Evolutionary conservation across 2,329 filamentous ascomycete genomes (phyloP).

Genomic region (Phialemonium atrogriseum): DNA sequence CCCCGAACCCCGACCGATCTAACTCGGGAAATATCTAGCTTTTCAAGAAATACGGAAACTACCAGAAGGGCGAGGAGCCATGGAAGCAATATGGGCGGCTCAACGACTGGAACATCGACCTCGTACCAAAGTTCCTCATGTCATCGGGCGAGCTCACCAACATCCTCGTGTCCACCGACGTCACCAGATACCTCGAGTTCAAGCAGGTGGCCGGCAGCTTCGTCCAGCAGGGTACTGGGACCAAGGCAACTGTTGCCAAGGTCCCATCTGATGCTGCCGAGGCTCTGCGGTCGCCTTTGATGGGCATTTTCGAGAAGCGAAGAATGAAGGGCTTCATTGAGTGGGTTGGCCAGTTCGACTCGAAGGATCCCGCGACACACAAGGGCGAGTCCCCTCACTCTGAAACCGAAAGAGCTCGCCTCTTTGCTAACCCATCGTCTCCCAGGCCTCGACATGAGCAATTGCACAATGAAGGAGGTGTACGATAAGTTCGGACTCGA

Average conservation of each 20-base stretch:
- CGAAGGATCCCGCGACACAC: conserved; percentile 75
- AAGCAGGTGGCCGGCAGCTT: conserved; percentile 93
- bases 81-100: conserved; percentile 96
- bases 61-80: conserved; percentile 68
- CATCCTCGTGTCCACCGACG: conserved; percentile 93
- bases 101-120: conserved; percentile 99
- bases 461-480: conserved; percentile 91
- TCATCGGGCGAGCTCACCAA: conserved; percentile 97
- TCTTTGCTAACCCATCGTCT: neutral
- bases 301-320: conserved; percentile 97
- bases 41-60: conserved; percentile 95
- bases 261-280: conserved; percentile 89
- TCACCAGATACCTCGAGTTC: conserved; percentile 83
- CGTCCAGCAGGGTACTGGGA: conserved; percentile 78
- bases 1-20: conserved; percentile 1
- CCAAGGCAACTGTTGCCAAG: conserved; percentile 89
- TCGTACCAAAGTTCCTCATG: conserved; percentile 98
- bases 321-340: conserved; percentile 94
- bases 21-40: conserved; percentile 61
- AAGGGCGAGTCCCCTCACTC: conserved; percentile 55
- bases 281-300: conserved; percentile 83
- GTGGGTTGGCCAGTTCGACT: conserved; percentile 84
- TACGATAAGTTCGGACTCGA: conserved; percentile 98
- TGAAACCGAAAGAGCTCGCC: neutral
- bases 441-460: conserved; percentile 69